Percentiles rank a stretch among this genome's conserved stretches.
phyloP scores from a whole-genome alignment of 208 protist genomes.

The Leishmania mexicana region DNA sequence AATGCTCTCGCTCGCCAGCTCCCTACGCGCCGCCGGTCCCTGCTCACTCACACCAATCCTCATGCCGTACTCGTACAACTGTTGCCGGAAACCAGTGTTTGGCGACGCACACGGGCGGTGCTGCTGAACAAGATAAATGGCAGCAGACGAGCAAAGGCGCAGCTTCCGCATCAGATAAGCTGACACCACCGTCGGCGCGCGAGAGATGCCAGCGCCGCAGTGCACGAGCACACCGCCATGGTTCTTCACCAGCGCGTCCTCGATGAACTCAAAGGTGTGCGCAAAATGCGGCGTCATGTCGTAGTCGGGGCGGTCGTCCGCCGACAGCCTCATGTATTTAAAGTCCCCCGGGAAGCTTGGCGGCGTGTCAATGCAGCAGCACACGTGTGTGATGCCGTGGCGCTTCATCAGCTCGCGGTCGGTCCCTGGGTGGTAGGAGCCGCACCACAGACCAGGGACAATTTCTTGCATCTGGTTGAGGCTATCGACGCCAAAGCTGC shows the following conservation, averaged over 20 bases:
- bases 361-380: constrained; percentile 63
- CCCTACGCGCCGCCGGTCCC: neutral
- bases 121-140: constrained; percentile 55
- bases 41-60: constrained; percentile 22
- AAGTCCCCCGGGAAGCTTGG: constrained; percentile 65
- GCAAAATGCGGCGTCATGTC: constrained; percentile 61
- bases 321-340: constrained; percentile 56
- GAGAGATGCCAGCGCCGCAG: constrained; percentile 85
- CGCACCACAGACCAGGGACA: constrained; percentile 75
- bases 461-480: constrained; percentile 78
- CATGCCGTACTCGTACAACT: constrained; percentile 53
- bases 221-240: constrained; percentile 74
- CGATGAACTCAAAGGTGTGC: constrained; percentile 76
- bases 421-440: constrained; percentile 67
- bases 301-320: constrained; percentile 46
- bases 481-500: neutral
- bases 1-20: neutral
- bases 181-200: constrained; percentile 69
- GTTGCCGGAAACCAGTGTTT: constrained; percentile 66
- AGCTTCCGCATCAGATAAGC: constrained; percentile 83
- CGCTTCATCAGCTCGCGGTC: constrained; percentile 43
- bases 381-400: constrained; percentile 72
- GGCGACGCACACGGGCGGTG: constrained; percentile 57
- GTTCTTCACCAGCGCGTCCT: constrained; percentile 50
- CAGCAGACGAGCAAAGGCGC: constrained; percentile 43